A percentile compares a stretch with the other conserved stretches of the same genome.
These are phyloP conservation scores for Pelargonium fulgidum DNA, from an alignment of 441 rosid genomes.

Conservation along the genomic window DNA sequence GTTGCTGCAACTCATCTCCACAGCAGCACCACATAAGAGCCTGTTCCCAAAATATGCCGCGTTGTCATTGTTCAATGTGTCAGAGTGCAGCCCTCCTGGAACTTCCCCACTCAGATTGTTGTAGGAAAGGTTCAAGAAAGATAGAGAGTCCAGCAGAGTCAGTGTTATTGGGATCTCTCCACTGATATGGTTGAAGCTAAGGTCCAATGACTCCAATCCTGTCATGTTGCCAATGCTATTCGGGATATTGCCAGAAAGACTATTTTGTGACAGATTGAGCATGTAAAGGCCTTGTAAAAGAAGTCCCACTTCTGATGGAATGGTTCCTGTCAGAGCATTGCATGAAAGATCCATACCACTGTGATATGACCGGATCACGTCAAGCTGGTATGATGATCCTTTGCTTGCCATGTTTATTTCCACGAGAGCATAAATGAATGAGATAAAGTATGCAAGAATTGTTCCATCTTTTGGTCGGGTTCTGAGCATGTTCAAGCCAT, in stretches of 20 bases:
- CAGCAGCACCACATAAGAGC: constrained; percentile 22
- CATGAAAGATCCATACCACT: constrained; percentile 16
- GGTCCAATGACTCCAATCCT: constrained; percentile 18
- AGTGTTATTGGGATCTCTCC: constrained; percentile 19
- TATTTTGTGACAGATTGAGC: constrained; percentile 20
- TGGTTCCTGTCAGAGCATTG: constrained; percentile 17
- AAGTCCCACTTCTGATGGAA: constrained; percentile 16
- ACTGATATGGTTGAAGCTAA: constrained; percentile 20
- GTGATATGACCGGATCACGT: constrained; percentile 12
- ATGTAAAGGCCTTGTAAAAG: constrained; percentile 19
- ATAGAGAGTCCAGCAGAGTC: constrained; percentile 20
- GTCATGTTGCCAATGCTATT: constrained; percentile 7
- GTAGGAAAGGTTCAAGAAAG: constrained; percentile 22
- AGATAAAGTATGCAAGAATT: constrained; percentile 12
- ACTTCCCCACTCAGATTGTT: constrained; percentile 26
- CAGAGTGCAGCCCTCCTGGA: constrained; percentile 20
- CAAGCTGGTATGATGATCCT: background rate
- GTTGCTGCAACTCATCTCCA: background rate
- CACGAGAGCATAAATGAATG: constrained; percentile 1
- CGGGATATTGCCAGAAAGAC: constrained; percentile 9
- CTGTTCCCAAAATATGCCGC: constrained; percentile 21
- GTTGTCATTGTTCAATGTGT: constrained; percentile 20
- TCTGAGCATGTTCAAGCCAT: constrained; percentile 12
- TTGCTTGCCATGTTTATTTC: constrained; percentile 10
- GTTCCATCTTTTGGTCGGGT: constrained; percentile 2